Evolutionary conservation across 495 filamentous ascomycete genomes (phyloP), one percentile per base, ranked within the genome.

Genomic region (Xylaria cubensis): DNA sequence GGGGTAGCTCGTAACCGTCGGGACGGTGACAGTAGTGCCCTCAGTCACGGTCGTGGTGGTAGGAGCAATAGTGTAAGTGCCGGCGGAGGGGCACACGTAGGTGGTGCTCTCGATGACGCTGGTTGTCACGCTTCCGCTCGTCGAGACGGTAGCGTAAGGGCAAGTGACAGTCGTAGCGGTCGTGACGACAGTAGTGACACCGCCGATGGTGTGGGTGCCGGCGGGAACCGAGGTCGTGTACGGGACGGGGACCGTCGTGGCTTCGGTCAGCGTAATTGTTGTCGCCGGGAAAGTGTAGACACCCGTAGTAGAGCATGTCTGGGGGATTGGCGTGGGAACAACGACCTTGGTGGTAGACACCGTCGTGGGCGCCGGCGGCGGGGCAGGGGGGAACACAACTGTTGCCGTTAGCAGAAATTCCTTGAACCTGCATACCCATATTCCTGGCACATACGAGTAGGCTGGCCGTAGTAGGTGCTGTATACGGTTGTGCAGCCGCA

Each of bases 41-140:
- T 85, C 82, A 42, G 82, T 76, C 64, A 85, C 82, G 61, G 88
- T 86, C 70, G 89, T 91, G 77, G 91, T 92, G 78, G 86, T 86
- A 32, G 92, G 91, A 74, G 88, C 91, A 76, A 95, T 91, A 79
- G 90, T 94, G 86, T 95, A 95, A 69, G 91, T 94, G 81, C 92
- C 92, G 79, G 92, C 85, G 53, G 84, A 84, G 75, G 93, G 92
- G 91, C 92, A 94, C 76, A 91, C 88, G 80, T 91, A 94, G 76
- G 91, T 92, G 76, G 90, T 92, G 75, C 87, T 90, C 82, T 87
- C 86, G 78, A 92, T 88, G 77, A 92, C 83, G 84, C 87, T 93
- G 84, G 89, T 93, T 56, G 87, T 88, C 50, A 90, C 90, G 75
- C 86, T 86, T 75, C 85, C 86, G 79, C 84, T 82, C 78, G 88